phyloP scores from a whole-genome alignment of 768 basidiomycete genomes.

The Solioccasus polychromus region DNA sequence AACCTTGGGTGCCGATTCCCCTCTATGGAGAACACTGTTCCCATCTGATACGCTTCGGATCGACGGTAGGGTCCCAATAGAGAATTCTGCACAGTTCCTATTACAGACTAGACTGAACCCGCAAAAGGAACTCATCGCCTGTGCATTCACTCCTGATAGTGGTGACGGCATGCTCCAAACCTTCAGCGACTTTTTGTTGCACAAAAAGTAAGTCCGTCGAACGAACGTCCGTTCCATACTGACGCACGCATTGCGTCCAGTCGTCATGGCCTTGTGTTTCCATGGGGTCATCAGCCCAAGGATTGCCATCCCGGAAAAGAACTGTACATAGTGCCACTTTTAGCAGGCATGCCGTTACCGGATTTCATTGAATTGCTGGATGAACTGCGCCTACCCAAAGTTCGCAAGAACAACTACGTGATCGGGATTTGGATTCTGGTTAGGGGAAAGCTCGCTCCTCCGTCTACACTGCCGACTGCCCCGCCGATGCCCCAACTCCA shows the following conservation, averaged over 20 bases:
- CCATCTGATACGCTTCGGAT: slow-evolving; percentile 68
- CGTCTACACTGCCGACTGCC: slow-evolving; percentile 27
- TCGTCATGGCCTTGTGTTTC: slow-evolving; percentile 83
- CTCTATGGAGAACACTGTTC: slow-evolving; percentile 75
- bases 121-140: slow-evolving; percentile 75
- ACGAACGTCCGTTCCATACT: slow-evolving; percentile 9
- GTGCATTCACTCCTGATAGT: slow-evolving; percentile 60
- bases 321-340: slow-evolving; percentile 80
- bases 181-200: slow-evolving; percentile 63
- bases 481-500: slow-evolving; percentile 14
- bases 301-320: slow-evolving; percentile 79
- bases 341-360: slow-evolving; percentile 63
- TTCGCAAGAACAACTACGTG: slow-evolving; percentile 62
- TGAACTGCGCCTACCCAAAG: slow-evolving; percentile 63
- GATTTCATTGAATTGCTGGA: slow-evolving; percentile 86
- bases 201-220: slow-evolving; percentile 58
- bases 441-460: slow-evolving; percentile 70
- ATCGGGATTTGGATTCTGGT: slow-evolving; percentile 84
- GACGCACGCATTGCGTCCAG: slow-evolving; percentile 38
- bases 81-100: slow-evolving; percentile 76
- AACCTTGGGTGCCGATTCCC: slow-evolving; percentile 49
- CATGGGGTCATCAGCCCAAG: slow-evolving; percentile 76
- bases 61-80: slow-evolving; percentile 79
- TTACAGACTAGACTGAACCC: slow-evolving; percentile 75
- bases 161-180: slow-evolving; percentile 51